Conservation (phyloP, 352 stramenopile genomes). For the Pythium diclinum region DNA sequence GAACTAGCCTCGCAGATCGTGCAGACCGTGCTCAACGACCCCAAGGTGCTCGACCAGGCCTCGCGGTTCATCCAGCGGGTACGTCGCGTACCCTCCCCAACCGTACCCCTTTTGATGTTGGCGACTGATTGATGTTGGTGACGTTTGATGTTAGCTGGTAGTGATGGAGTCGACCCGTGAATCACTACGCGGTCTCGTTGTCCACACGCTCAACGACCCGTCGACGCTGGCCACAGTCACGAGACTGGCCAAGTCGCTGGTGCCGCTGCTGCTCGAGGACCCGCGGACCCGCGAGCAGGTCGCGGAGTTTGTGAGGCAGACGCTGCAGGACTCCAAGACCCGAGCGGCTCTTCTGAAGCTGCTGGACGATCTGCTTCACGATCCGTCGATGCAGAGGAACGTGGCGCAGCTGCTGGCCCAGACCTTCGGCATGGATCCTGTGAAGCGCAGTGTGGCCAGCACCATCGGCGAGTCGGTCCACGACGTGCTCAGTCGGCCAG, state of each 20-base stretch:
- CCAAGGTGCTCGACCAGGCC: constrained; percentile 78
- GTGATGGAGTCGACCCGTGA: constrained; percentile 64
- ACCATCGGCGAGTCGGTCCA: constrained; percentile 70
- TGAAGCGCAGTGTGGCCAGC: constrained; percentile 58
- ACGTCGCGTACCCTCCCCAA: constrained; percentile 7
- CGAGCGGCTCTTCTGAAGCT: constrained; percentile 49
- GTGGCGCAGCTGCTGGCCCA: constrained; percentile 59
- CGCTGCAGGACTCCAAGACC: constrained; percentile 44
- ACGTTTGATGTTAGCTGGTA: constrained; percentile 42
- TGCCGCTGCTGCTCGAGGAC: constrained; percentile 51
- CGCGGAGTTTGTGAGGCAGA: constrained; percentile 50
- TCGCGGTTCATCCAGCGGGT: constrained; percentile 73
- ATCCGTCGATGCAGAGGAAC: constrained; percentile 49
- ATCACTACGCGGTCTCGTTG: constrained; percentile 44
- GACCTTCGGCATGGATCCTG: constrained; percentile 62
- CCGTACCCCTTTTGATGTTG: neutral
- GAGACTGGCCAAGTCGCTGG: constrained; percentile 45
- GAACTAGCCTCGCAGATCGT: constrained; percentile 83
- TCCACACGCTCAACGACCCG: constrained; percentile 60
- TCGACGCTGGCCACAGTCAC: constrained; percentile 51
- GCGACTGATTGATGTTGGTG: neutral
- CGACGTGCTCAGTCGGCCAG: constrained; percentile 65
- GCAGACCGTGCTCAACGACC: constrained; percentile 83
- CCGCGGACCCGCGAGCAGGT: constrained; percentile 50
- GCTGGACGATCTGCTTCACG: constrained; percentile 61